Percentiles rank a stretch among this genome's conserved stretches.
These are phyloP conservation scores for Amorphotheca resinae DNA, from an alignment of 495 filamentous ascomycete species.

Conservation along the genomic window DNA sequence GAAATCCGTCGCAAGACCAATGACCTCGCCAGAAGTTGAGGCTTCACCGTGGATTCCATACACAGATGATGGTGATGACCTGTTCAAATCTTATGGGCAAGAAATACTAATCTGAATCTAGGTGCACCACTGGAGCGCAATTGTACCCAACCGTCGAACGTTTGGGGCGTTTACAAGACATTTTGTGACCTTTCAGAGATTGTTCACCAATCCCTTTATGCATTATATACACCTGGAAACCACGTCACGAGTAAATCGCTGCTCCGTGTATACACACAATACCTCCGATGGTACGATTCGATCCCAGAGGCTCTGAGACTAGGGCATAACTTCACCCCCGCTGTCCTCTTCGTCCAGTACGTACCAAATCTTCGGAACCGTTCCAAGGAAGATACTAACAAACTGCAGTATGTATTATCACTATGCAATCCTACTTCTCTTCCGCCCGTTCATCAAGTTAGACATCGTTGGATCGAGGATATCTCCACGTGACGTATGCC, in stretches of 20 bases:
- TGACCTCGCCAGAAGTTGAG: conserved; percentile 41
- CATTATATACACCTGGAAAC: conserved; percentile 47
- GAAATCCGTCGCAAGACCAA: conserved; percentile 42
- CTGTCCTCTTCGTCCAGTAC: conserved; percentile 53
- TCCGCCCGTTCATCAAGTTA: conserved; percentile 52
- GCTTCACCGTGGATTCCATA: conserved; percentile 45
- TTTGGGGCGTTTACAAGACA: conserved; percentile 44
- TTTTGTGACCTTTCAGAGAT: conserved; percentile 57
- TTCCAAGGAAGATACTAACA: conserved; percentile 3
- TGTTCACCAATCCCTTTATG: conserved; percentile 50
- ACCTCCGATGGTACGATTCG: conserved; percentile 47
- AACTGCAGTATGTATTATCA: conserved; percentile 53
- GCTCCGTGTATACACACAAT: conserved; percentile 42
- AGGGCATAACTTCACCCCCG: conserved; percentile 45
- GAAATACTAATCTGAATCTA: conserved; percentile 1
- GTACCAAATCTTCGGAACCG: conserved; percentile 17
- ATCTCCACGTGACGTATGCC: conserved; percentile 50
- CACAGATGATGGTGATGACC: conserved; percentile 36
- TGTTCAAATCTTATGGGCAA: not conserved
- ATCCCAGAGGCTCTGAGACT: conserved; percentile 46
- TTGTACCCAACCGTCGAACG: conserved; percentile 40
- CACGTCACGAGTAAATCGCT: conserved; percentile 45
- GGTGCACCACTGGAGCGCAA: conserved; percentile 26
- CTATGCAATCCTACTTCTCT: conserved; percentile 48
- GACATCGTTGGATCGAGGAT: conserved; percentile 43